Evolutionary conservation across 768 basidiomycete species (phyloP), one percentile per base, ranked within the genome.

Genomic region (Inosperma sp.): DNA sequence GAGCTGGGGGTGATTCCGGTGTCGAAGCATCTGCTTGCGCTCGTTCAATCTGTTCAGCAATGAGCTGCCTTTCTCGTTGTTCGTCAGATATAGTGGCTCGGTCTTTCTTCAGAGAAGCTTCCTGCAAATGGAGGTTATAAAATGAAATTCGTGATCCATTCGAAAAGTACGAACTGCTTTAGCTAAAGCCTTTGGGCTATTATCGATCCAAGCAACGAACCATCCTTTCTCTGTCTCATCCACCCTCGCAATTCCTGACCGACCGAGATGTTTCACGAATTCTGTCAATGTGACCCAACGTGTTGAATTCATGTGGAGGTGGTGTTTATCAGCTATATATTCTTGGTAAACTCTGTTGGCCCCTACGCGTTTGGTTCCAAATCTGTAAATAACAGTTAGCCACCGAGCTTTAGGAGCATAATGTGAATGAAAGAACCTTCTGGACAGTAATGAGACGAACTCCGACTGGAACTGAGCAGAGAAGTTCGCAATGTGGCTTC

Each of bases 201-300:
- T 97, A 68, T 99, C 96, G 48, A 99, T 89, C 96, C 96, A 99
- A 29, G 86, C 83, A 54, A 99, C 78, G 67, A 94, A 99, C 84
- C 90, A 93, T 1, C 96, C 96, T 72, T 99, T 96, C 71, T 98
- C 96, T 37, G 93, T 97, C 72, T 98, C 95, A 63, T 98, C 96
- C 22, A 96, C 96, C 56, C 89, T 81, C 4, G 86, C 90, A 49
- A 96, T 75, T 27, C 96, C 94, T 2, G 76, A 72, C 30, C 91
- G 76, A 2, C 95, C 94, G 25, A 99, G 76, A 59, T 93, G 82
- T 68, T 95, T 93, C 58, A 80, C 76, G 58, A 98, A 99, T 66
- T 95, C 95, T n/a, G 91, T 90, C 61, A 98, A 78, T 10, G 96
- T 96, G 23, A 97, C 91, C 93, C 95, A 99, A 42, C 91, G 84